Conservation (phyloP, 352 stramenopile genomes). For the Phytophthora agathidicida region DNA sequence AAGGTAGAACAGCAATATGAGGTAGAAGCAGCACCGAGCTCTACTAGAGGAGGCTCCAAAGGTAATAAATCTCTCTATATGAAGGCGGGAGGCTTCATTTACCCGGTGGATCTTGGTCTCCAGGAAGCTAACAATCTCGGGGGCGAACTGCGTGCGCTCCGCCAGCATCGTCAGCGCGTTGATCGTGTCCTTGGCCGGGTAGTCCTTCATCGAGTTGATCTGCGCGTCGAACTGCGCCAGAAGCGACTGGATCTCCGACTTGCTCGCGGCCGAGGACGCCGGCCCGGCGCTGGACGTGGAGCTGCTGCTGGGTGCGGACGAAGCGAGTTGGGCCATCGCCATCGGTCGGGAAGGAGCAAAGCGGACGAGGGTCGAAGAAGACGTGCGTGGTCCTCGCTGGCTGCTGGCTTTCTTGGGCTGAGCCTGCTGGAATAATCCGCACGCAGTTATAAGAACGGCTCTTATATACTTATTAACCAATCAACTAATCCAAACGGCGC, state of each 20-base stretch:
- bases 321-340: slow-evolving; percentile 59
- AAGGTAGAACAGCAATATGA: background rate
- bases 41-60: background rate
- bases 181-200: slow-evolving; percentile 90
- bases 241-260: slow-evolving; percentile 55
- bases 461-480: too few species aligned
- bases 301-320: slow-evolving; percentile 12
- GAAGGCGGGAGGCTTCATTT: slow-evolving; percentile 27
- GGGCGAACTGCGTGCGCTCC: slow-evolving; percentile 72
- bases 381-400: slow-evolving; percentile 20
- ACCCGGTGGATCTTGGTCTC: slow-evolving; percentile 91
- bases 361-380: background rate
- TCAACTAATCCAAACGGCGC: too few species aligned
- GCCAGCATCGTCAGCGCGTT: slow-evolving; percentile 89
- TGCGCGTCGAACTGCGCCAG: slow-evolving; percentile 81
- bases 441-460: too few species aligned
- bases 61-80: background rate
- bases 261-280: too few species aligned
- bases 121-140: slow-evolving; percentile 88
- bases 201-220: slow-evolving; percentile 89
- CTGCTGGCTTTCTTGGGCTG: slow-evolving; percentile 41
- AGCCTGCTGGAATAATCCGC: slow-evolving; percentile 17
- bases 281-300: background rate
- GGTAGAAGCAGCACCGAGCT: background rate
- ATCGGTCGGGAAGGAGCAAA: slow-evolving; percentile 22